A percentile compares a stretch with the other conserved stretches of the same genome.
These are phyloP conservation scores for Daldinia vernicosa DNA, from an alignment of 495 filamentous ascomycete genomes.

Conservation along the genomic window DNA sequence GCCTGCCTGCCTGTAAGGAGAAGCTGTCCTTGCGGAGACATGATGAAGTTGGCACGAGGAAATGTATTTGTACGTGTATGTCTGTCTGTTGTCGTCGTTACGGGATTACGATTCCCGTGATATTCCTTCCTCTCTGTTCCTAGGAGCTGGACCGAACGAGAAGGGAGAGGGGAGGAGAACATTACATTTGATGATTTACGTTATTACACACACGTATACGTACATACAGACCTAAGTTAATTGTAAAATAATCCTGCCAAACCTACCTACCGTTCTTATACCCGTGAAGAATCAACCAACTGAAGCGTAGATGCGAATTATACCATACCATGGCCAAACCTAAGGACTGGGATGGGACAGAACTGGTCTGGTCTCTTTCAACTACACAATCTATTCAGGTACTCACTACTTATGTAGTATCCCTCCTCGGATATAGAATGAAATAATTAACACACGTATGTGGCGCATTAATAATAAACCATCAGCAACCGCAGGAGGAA, in stretches of 20 bases:
- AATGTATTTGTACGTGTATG: conserved; percentile 27
- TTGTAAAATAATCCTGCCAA: background rate
- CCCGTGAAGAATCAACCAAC: background rate
- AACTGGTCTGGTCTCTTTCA: background rate
- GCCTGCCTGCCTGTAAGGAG: background rate
- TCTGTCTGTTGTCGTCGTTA: conserved; percentile 6
- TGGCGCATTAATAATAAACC: background rate
- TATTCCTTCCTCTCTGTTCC: background rate
- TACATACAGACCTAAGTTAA: background rate
- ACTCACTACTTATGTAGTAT: background rate
- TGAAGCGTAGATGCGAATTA: background rate
- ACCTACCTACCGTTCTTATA: background rate
- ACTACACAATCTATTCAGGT: background rate
- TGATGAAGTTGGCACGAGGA: conserved; percentile 16
- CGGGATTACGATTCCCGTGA: conserved; percentile 19
- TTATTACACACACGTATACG: conserved; percentile 30
- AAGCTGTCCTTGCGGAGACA: background rate
- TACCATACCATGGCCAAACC: background rate
- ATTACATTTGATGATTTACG: conserved; percentile 26
- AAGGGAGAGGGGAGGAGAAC: background rate
- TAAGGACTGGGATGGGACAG: no score
- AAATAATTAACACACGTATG: background rate
- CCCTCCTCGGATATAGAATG: background rate
- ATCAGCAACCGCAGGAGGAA: background rate
- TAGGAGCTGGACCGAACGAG: background rate